Conservation (phyloP, 148 eudicot species). For the Spergularia marina region DNA sequence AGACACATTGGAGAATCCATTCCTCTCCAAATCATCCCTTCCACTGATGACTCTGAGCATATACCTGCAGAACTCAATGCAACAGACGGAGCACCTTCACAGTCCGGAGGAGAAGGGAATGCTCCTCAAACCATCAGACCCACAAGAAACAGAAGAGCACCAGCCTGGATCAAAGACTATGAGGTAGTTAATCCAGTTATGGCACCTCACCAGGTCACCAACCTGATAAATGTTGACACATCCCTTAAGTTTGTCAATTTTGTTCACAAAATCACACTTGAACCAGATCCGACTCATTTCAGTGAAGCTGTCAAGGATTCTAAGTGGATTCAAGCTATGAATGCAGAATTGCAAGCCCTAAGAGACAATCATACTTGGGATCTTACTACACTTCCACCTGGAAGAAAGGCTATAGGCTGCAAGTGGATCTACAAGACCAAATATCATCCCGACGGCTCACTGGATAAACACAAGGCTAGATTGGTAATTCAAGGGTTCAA, state of each 20-base stretch:
- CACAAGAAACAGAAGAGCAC: too few relatives aligned
- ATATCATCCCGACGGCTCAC: not conserved
- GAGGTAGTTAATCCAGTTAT: too few relatives aligned
- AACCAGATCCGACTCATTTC: accelerated
- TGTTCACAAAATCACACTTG: not conserved
- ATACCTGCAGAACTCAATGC: too few relatives aligned
- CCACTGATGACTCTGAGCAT: too few relatives aligned
- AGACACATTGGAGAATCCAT: not conserved
- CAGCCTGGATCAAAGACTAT: too few relatives aligned
- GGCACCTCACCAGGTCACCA: too few relatives aligned
- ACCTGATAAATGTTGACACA: not conserved
- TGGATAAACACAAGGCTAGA: not conserved
- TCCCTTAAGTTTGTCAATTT: not conserved
- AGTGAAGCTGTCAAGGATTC: not conserved
- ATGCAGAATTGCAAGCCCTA: not conserved
- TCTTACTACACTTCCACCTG: not conserved
- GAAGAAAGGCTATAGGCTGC: not conserved
- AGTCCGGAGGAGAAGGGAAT: too few relatives aligned
- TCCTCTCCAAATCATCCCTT: not conserved
- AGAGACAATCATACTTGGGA: not conserved
- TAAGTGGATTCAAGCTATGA: not conserved
- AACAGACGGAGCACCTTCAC: too few relatives aligned
- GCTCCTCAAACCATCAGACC: too few relatives aligned
- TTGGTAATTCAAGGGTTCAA: not conserved
- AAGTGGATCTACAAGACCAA: not conserved